phyloP scores from a whole-genome alignment of 345 rosid species.

The Streptanthus diversifolius region DNA sequence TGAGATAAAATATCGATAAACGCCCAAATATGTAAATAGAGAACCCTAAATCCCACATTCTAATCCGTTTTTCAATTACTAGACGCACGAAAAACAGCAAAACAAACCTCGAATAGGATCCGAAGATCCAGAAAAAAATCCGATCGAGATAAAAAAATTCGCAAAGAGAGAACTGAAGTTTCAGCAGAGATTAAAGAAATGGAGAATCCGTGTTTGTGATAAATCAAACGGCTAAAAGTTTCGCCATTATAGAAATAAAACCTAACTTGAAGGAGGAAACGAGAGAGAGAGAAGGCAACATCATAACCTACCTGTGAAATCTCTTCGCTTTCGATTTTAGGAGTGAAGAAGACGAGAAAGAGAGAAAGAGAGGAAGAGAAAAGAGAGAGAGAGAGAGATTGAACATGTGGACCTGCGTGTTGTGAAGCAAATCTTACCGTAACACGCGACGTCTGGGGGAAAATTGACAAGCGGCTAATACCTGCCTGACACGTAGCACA shows the following conservation, averaged over 20 bases:
- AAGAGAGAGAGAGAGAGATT: conserved; percentile 15
- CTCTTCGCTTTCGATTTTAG: conserved; percentile 30
- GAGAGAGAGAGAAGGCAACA: not conserved
- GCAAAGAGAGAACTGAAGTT: not conserved
- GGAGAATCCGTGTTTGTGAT: not conserved
- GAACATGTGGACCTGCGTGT: conserved; percentile 33
- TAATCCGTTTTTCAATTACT: conserved; percentile 14
- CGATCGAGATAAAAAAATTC: conserved; percentile 14
- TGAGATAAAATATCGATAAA: not conserved
- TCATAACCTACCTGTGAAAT: conserved; percentile 39
- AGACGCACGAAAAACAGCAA: not conserved
- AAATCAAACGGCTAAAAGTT: not conserved
- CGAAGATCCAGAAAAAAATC: conserved; percentile 4
- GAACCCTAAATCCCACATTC: conserved; percentile 25
- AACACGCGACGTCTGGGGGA: conserved; percentile 44
- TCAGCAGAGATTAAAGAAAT: not conserved
- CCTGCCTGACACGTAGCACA: conserved; percentile 30
- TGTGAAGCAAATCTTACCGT: conserved; percentile 48
- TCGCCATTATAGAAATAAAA: not conserved
- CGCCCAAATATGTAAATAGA: conserved; percentile 1
- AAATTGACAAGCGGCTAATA: not conserved
- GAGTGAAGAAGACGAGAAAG: conserved; percentile 35
- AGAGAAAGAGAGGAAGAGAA: conserved; percentile 5
- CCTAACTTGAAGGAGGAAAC: not conserved
- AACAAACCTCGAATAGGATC: conserved; percentile 13